A percentile compares a stretch with the other conserved stretches of the same genome.
Conservation (phyloP, 768 basidiomycete genomes). For the Exsudoporus frostii region DNA sequence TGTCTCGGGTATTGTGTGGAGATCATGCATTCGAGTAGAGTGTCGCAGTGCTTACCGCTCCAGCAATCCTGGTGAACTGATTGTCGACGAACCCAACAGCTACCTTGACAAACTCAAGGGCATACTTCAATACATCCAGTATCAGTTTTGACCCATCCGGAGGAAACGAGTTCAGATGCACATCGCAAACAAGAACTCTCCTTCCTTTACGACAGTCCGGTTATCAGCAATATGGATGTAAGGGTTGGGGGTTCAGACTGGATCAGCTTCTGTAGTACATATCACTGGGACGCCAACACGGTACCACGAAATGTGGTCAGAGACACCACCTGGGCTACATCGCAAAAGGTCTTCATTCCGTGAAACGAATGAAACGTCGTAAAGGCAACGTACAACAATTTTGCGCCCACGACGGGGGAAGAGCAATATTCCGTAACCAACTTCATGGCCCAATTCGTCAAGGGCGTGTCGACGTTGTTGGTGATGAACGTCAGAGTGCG, state of each 20-base stretch:
- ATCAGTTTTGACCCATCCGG: background rate
- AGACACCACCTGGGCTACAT: slow-evolving; percentile 36
- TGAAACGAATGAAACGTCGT: no score
- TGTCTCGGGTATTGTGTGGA: background rate
- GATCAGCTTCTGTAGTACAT: slow-evolving; percentile 44
- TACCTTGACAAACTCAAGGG: slow-evolving; percentile 59
- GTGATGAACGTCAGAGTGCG: slow-evolving; percentile 30
- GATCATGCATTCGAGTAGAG: background rate
- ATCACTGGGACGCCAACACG: slow-evolving; percentile 39
- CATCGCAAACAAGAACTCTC: slow-evolving; percentile 44
- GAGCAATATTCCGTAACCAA: slow-evolving; percentile 33
- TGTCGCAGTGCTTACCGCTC: background rate
- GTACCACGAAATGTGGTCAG: slow-evolving; percentile 48
- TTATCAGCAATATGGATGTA: slow-evolving; percentile 36
- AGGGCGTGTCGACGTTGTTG: slow-evolving; percentile 40
- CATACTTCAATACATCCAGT: slow-evolving; percentile 33
- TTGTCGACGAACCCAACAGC: slow-evolving; percentile 48
- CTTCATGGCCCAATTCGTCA: slow-evolving; percentile 37
- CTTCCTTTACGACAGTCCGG: slow-evolving; percentile 22
- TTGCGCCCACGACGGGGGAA: slow-evolving; percentile 11
- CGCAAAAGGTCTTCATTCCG: background rate
- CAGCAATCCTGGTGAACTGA: background rate
- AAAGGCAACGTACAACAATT: slow-evolving; percentile 31
- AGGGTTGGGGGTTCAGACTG: slow-evolving; percentile 40
- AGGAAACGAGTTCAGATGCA: background rate